Evolutionary conservation across 495 filamentous ascomycete genomes (phyloP).

Genomic region (Choiromyces venosus): DNA sequence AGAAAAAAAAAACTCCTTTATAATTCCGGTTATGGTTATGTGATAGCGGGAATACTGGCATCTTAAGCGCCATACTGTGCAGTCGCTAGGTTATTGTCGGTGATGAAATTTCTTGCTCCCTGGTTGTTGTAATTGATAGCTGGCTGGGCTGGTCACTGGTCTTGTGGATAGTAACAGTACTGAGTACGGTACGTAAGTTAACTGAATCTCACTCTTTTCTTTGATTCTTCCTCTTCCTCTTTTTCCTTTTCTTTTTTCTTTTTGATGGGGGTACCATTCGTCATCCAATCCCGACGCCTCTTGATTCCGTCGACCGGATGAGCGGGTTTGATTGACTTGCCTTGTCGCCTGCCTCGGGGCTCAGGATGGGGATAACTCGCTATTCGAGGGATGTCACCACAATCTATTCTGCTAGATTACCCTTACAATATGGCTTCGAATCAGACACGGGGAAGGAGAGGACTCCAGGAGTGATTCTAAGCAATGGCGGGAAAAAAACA

Average conservation of each 20-base stretch:
- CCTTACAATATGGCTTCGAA: not conserved
- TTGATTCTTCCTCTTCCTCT: slow-evolving; percentile 9
- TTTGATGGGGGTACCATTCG: slow-evolving; percentile 9
- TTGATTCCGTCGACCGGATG: slow-evolving; percentile 22
- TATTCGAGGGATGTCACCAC: slow-evolving; percentile 20
- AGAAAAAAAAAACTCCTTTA: not conserved
- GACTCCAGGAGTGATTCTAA: not conserved
- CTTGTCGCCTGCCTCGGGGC: slow-evolving; percentile 24
- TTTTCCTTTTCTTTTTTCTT: slow-evolving; percentile 10
- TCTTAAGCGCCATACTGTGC: not conserved
- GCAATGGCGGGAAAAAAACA: not conserved
- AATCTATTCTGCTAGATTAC: slow-evolving; percentile 10
- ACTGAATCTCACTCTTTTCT: not conserved
- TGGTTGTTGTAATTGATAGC: slow-evolving; percentile 21
- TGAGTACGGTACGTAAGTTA: not conserved
- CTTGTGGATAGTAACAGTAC: slow-evolving; percentile 15
- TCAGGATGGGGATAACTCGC: slow-evolving; percentile 16
- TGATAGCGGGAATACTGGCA: not conserved
- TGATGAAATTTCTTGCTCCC: slow-evolving; percentile 12
- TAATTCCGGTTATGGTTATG: not conserved
- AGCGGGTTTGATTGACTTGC: slow-evolving; percentile 17
- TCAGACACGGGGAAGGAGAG: not conserved
- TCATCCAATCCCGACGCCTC: slow-evolving; percentile 26
- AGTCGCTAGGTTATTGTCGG: not conserved
- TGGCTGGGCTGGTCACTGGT: slow-evolving; percentile 8